Conservation (phyloP, 2,329 filamentous ascomycete species). For the Colletotrichum siamense region DNA sequence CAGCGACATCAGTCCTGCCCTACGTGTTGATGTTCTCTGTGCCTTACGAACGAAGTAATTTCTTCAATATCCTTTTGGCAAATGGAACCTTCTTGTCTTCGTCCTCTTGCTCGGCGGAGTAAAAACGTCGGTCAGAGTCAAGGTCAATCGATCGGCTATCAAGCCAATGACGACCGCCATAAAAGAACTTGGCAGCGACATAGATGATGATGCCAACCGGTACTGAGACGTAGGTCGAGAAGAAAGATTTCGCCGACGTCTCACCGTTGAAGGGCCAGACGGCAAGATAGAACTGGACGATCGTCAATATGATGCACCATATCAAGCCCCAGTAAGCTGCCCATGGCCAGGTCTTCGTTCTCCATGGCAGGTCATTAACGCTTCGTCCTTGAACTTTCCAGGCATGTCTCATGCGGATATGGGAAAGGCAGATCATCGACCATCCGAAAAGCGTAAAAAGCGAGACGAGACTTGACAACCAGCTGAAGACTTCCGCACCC, state of each 20-base stretch:
- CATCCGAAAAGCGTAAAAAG: constrained; percentile 48
- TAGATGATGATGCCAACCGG: constrained; percentile 46
- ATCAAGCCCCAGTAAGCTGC: constrained; percentile 46
- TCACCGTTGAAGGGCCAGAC: constrained; percentile 45
- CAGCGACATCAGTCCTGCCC: background rate
- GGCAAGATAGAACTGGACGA: constrained; percentile 52
- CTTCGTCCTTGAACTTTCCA: constrained; percentile 44
- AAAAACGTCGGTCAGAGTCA: constrained; percentile 30
- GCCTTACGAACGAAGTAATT: background rate
- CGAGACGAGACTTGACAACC: constrained; percentile 51
- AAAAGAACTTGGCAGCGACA: constrained; percentile 43
- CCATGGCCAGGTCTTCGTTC: constrained; percentile 47
- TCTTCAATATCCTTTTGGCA: background rate
- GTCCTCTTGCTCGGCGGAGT: background rate
- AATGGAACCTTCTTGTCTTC: background rate
- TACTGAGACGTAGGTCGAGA: constrained; percentile 51
- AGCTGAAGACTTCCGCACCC: constrained; percentile 47
- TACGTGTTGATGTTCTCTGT: background rate
- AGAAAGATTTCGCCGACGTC: constrained; percentile 44
- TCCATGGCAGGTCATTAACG: constrained; percentile 41
- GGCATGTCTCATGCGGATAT: constrained; percentile 45
- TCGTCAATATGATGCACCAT: constrained; percentile 49
- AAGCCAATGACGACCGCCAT: constrained; percentile 38
- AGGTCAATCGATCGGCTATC: constrained; percentile 37
- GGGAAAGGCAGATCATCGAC: constrained; percentile 46